A percentile compares a stretch with the other conserved stretches of the same genome.
phyloP scores from a whole-genome alignment of 176 grass and related monocot species.

The Musa troglodytarum region DNA sequence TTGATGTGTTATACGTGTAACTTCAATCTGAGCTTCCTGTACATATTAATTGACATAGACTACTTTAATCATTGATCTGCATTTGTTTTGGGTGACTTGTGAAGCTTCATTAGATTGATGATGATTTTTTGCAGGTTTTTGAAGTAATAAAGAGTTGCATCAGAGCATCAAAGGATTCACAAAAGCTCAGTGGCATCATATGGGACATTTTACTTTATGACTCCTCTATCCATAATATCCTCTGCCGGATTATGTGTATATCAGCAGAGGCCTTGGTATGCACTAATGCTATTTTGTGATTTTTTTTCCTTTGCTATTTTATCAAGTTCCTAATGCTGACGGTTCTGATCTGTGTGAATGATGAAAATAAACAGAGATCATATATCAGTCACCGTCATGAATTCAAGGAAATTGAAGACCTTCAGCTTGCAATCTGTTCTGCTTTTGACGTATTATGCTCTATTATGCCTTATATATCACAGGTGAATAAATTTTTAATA shows the following conservation, averaged over 20 bases:
- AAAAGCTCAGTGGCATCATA: conserved; percentile 49
- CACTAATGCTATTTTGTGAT: background rate
- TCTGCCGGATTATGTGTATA: conserved; percentile 47
- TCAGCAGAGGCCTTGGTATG: conserved; percentile 52
- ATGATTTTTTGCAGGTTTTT: conserved; percentile 46
- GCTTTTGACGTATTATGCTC: conserved; percentile 61
- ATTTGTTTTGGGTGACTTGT: background rate
- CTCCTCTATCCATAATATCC: conserved; percentile 58
- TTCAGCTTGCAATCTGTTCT: conserved; percentile 50
- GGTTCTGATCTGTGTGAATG: conserved; percentile 18
- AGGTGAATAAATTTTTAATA: conserved; percentile 37
- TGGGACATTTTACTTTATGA: conserved; percentile 74
- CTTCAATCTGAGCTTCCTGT: too few relatives aligned
- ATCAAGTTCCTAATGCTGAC: conserved; percentile 17
- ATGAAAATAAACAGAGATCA: conserved; percentile 34
- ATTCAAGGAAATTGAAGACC: conserved; percentile 49
- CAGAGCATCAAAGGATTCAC: conserved; percentile 36
- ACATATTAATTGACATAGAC: too few relatives aligned
- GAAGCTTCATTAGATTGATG: background rate
- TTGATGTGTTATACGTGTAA: too few relatives aligned
- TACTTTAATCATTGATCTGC: too few relatives aligned
- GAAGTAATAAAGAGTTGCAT: conserved; percentile 71
- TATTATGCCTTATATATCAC: conserved; percentile 44
- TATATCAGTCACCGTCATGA: conserved; percentile 33
- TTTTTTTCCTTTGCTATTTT: background rate